phyloP scores from a whole-genome alignment of 2,329 filamentous ascomycete species.

The Cladophialophora carrionii region DNA sequence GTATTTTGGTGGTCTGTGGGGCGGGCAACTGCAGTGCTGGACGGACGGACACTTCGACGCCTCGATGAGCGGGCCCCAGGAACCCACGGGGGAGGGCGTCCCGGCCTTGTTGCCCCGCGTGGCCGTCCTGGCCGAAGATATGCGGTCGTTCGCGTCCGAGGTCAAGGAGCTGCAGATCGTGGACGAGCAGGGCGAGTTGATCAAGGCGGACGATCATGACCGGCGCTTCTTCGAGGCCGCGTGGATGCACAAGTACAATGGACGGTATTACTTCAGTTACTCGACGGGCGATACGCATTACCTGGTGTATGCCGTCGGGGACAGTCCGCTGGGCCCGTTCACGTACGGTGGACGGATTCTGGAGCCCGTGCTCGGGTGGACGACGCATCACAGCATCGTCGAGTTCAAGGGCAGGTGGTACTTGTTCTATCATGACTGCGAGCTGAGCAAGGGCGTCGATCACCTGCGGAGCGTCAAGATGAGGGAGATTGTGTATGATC shows the following conservation, averaged over 20 bases:
- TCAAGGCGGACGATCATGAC: slow-evolving; percentile 70
- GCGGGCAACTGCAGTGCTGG: slow-evolving; percentile 80
- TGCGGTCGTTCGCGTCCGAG: slow-evolving; percentile 62
- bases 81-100: slow-evolving; percentile 61
- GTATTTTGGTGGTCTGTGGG: slow-evolving; percentile 81
- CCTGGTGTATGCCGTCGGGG: slow-evolving; percentile 69
- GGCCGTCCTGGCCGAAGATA: slow-evolving; percentile 65
- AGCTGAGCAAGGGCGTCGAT: slow-evolving; percentile 68
- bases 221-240: slow-evolving; percentile 78
- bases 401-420: slow-evolving; percentile 74
- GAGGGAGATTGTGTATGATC: slow-evolving; percentile 60
- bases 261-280: slow-evolving; percentile 75
- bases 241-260: slow-evolving; percentile 74
- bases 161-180: slow-evolving; percentile 66
- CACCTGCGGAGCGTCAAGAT: slow-evolving; percentile 75
- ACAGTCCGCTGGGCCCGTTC: slow-evolving; percentile 70
- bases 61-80: slow-evolving; percentile 59
- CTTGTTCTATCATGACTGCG: slow-evolving; percentile 76
- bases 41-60: slow-evolving; percentile 54
- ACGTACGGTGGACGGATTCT: slow-evolving; percentile 71
- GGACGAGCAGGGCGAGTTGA: slow-evolving; percentile 60
- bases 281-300: slow-evolving; percentile 78
- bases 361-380: slow-evolving; percentile 79
- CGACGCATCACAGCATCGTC: slow-evolving; percentile 77
- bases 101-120: slow-evolving; percentile 68